Evolutionary conservation across 106 monocot genomes (phyloP).

Genomic region (Posidonia australis): DNA sequence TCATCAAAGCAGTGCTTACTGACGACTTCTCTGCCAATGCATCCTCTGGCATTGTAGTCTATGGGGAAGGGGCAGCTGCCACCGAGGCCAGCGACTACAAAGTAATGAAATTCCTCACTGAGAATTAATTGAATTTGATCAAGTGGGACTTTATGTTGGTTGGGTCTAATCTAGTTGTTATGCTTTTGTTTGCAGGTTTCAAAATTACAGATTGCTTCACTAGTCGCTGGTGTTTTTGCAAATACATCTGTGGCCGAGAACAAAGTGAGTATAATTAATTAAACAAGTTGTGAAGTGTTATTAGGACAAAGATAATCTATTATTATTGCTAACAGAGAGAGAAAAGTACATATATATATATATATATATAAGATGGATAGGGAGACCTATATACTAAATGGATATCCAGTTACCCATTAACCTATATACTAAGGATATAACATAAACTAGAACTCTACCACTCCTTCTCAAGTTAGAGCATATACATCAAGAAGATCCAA

Average conservation of each 20-base stretch:
- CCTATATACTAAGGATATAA: too few relatives aligned
- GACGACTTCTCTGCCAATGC: constrained; percentile 40
- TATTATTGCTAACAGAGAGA: too few relatives aligned
- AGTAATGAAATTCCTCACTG: constrained; percentile 13
- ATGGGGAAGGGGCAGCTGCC: constrained; percentile 33
- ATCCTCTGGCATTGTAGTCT: constrained; percentile 30
- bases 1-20: constrained; percentile 55
- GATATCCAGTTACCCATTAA: too few relatives aligned
- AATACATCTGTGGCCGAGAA: constrained; percentile 72
- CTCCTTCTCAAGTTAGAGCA: too few relatives aligned
- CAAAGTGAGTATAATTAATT: constrained; percentile 33
- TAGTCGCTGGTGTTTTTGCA: constrained; percentile 72
- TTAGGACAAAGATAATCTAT: too few relatives aligned
- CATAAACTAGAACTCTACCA: too few relatives aligned
- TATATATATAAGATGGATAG: too few relatives aligned
- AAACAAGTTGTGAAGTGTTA: too few relatives aligned
- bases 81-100: constrained; percentile 16
- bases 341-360: too few relatives aligned
- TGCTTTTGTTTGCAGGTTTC: constrained; percentile 36
- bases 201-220: constrained; percentile 56
- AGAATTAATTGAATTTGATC: not conserved
- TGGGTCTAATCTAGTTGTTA: not conserved
- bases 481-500: too few relatives aligned
- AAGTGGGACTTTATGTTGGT: not conserved
- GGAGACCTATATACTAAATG: too few relatives aligned